These are phyloP conservation scores for Paecilomyces sp. DNA, from an alignment of 2,329 filamentous ascomycete genomes.

Conservation along the genomic window DNA sequence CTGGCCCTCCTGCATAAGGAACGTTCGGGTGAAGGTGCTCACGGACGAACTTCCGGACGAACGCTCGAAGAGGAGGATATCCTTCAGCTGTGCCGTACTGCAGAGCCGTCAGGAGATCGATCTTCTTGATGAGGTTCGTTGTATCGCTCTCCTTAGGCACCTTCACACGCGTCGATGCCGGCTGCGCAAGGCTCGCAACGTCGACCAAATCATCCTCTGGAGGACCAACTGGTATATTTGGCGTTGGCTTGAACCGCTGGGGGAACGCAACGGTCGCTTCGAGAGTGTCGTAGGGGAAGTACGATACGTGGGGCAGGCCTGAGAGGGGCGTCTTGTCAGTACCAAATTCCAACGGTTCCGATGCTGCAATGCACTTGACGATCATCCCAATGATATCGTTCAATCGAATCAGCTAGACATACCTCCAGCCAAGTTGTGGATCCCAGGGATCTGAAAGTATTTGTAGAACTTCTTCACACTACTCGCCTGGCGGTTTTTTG, in stretches of 20 bases:
- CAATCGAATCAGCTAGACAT: constrained; percentile 4
- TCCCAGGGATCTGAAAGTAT: constrained; percentile 62
- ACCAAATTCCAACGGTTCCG: not conserved
- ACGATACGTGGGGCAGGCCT: constrained; percentile 73
- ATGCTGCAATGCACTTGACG: not conserved
- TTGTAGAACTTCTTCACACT: constrained; percentile 78
- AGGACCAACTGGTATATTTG: constrained; percentile 52
- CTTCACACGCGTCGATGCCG: constrained; percentile 49
- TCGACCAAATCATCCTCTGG: constrained; percentile 32
- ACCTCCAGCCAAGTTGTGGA: constrained; percentile 57
- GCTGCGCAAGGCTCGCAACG: constrained; percentile 23
- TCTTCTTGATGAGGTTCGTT: constrained; percentile 57
- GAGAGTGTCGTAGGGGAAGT: constrained; percentile 87
- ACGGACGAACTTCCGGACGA: constrained; percentile 69
- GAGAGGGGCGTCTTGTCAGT: constrained; percentile 5
- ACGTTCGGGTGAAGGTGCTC: constrained; percentile 73
- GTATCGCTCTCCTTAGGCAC: constrained; percentile 63
- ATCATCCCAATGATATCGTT: not conserved
- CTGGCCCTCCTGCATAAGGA: constrained; percentile 68
- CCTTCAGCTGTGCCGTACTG: constrained; percentile 83
- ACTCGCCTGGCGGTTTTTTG: constrained; percentile 58
- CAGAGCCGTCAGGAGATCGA: constrained; percentile 73
- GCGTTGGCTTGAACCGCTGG: constrained; percentile 64
- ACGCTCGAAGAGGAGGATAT: constrained; percentile 70
- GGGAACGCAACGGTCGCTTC: constrained; percentile 72